phyloP scores from a whole-genome alignment of 305 asterid genomes.

The Caryopteris hybrid region DNA sequence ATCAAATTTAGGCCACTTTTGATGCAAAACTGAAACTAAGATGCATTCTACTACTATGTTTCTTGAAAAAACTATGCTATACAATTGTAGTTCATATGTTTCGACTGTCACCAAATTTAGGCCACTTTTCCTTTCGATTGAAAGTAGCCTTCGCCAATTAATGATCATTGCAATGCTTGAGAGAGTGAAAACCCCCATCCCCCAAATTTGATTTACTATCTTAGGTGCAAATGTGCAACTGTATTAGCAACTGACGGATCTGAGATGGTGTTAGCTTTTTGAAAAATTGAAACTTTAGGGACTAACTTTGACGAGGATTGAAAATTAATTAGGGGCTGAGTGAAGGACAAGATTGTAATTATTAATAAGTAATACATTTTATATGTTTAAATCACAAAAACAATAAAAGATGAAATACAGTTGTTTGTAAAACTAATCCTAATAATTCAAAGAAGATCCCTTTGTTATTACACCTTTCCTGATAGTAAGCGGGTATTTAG shows the following conservation, averaged over 20 bases:
- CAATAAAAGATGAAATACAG: not conserved
- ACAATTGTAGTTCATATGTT: not conserved
- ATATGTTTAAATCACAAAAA: not conserved
- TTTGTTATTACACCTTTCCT: no score
- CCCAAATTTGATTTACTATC: no score
- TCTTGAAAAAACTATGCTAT: not conserved
- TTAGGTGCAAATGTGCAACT: not conserved
- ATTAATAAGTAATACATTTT: not conserved
- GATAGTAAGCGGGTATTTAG: no score
- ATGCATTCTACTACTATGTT: no score
- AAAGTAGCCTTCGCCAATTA: not conserved
- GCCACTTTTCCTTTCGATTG: not conserved
- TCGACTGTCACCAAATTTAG: not conserved
- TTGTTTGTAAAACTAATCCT: not conserved
- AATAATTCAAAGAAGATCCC: not conserved
- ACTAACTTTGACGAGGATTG: not conserved
- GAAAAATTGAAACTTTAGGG: not conserved
- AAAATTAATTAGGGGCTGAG: no score
- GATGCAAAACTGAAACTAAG: no score
- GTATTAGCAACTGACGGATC: not conserved
- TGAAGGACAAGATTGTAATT: not conserved
- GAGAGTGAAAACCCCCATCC: not conserved
- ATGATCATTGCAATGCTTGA: not conserved
- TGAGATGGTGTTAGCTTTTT: not conserved
- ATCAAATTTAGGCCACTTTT: not conserved